phyloP scores from a whole-genome alignment of 2,329 filamentous ascomycete species.

The Microcyclospora pomicola region DNA sequence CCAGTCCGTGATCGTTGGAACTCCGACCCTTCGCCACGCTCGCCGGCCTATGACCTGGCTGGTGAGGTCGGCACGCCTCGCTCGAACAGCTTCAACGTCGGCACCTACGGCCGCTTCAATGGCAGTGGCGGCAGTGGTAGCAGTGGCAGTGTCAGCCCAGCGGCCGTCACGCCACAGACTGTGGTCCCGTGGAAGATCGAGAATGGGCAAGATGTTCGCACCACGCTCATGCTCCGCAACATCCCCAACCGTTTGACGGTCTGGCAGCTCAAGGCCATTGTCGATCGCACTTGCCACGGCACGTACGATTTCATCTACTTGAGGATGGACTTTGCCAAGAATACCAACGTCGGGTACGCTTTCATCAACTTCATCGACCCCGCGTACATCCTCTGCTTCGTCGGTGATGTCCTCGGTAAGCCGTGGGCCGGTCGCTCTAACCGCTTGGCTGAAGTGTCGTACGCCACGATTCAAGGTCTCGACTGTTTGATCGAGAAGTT shows the following conservation, averaged over 20 bases:
- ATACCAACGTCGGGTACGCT: slow-evolving; percentile 73
- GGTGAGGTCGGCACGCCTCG: not conserved
- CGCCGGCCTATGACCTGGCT: slow-evolving; percentile 1
- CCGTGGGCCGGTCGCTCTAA: slow-evolving; percentile 51
- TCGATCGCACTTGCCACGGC: slow-evolving; percentile 66
- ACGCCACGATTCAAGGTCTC: slow-evolving; percentile 91
- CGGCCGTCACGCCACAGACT: slow-evolving; percentile 18
- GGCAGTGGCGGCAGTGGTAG: slow-evolving; percentile 7
- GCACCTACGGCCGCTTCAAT: slow-evolving; percentile 1
- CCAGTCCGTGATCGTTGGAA: slow-evolving; percentile 1
- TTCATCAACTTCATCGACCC: slow-evolving; percentile 90
- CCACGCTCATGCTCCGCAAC: slow-evolving; percentile 73
- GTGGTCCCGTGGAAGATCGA: slow-evolving; percentile 26
- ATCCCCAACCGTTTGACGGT: slow-evolving; percentile 80
- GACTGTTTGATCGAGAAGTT: slow-evolving; percentile 91
- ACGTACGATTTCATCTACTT: slow-evolving; percentile 93
- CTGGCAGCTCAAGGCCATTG: slow-evolving; percentile 51
- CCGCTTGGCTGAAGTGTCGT: slow-evolving; percentile 68
- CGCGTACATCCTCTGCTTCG: slow-evolving; percentile 54
- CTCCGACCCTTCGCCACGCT: slow-evolving; percentile 4
- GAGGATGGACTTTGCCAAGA: slow-evolving; percentile 50
- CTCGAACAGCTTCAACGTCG: slow-evolving; percentile 8
- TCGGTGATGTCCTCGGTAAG: slow-evolving; percentile 37
- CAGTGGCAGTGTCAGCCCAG: slow-evolving; percentile 1
- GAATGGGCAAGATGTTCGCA: slow-evolving; percentile 35